Evolutionary conservation across 1,284 basidiomycete species (phyloP).

Genomic region (Microbotryum violaceum): DNA sequence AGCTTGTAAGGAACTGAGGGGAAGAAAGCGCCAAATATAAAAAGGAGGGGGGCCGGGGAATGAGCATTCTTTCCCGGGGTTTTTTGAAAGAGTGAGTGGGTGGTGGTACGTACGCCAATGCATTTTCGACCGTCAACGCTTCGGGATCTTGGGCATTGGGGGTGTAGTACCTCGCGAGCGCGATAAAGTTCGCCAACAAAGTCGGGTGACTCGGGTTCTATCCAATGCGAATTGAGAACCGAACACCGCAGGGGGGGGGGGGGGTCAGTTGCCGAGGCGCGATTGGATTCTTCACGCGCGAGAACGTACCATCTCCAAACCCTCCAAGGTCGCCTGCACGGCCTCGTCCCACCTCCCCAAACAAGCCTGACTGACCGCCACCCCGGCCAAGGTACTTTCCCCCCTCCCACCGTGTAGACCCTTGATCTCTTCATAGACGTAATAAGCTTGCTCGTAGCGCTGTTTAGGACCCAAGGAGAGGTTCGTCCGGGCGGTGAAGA

Average conservation of each 20-base stretch:
- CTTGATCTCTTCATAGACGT: conserved; percentile 87
- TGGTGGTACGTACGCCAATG: conserved; percentile 7
- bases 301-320: conserved; percentile 56
- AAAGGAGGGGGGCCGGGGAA: too few relatives aligned
- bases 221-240: background rate
- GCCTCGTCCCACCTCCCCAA: conserved; percentile 73
- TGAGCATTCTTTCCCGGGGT: too few relatives aligned
- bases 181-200: conserved; percentile 30
- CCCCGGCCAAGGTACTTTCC: conserved; percentile 64
- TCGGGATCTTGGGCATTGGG: background rate
- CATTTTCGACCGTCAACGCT: conserved; percentile 9
- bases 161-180: conserved; percentile 6
- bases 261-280: background rate
- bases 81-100: too few relatives aligned
- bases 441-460: conserved; percentile 59
- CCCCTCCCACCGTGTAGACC: conserved; percentile 70
- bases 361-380: conserved; percentile 73
- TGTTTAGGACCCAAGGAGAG: conserved; percentile 60
- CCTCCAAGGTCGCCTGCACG: conserved; percentile 74
- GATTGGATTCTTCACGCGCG: background rate
- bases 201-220: conserved; percentile 33
- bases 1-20: conserved; percentile 51
- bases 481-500: conserved; percentile 79
- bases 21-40: background rate
- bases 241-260: background rate